Evolutionary conservation across 441 rosid genomes (phyloP), one percentile per base, ranked within the genome.

Genomic region (Geranium incanum): DNA sequence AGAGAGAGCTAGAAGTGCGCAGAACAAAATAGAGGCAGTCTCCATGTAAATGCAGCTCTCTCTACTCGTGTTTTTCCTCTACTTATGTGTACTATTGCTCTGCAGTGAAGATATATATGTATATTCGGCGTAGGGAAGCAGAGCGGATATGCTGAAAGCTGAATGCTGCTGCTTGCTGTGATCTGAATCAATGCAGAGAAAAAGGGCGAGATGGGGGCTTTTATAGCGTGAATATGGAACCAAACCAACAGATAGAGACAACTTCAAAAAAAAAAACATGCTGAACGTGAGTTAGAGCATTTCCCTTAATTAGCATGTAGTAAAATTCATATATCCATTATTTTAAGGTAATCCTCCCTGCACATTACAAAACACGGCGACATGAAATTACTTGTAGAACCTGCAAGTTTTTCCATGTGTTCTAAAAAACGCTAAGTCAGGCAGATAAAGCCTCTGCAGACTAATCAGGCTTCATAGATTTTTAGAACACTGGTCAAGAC

Each of bases 231-330:
- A 21, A 62, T 6, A 1, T 6, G 65, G 33, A 16, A 21, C 12
- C 23, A 60, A 16, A 21, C 12, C 23, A 60, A n/a, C 9, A 3
- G 66, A 62, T 62, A 62, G 37, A 28, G 66, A 62, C 66, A 62
- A 62, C 19, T 7, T 62, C 37, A 43, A 43, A 36, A 4, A 5
- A 5, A 21, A 62, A 62, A 62, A 16, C 37, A 5, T 62, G 66
- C 66, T 36, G 6, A 62, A 19, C 19, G 66, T 62, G 2, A 62
- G 7, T 19, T 9, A 28, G n/a, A 62, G 36, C n/a, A 19, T 62
- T 62, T 36, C 12, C 36, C 33, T 62, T 28, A 62, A 62, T 62
- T 62, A 62, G 37, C 62, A 55, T 55, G 19, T 55, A 19, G 62
- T 55, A 13, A 55, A 21, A 55, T 55, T 55, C 62, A 55, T 55